Evolutionary conservation across 108 stramenopile species (phyloP).

Genomic region (Fragilaria crotonensis): DNA sequence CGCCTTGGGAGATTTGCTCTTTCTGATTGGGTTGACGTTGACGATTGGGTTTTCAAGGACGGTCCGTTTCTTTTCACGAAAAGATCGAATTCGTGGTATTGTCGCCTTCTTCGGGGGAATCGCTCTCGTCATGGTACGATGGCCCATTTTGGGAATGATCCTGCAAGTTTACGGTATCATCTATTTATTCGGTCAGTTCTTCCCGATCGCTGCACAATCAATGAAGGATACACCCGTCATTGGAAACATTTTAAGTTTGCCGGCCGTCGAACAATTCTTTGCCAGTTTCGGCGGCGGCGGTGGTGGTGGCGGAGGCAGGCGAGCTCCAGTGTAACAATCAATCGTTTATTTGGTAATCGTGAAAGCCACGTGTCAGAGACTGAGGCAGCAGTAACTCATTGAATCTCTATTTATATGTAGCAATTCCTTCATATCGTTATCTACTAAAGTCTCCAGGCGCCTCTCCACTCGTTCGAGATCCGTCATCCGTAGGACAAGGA

Average conservation of each 20-base stretch:
- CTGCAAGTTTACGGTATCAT: constrained; percentile 78
- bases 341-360: too few relatives aligned
- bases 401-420: too few relatives aligned
- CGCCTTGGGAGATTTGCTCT: constrained; percentile 82
- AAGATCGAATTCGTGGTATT: constrained; percentile 78
- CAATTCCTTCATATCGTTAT: too few relatives aligned
- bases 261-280: constrained; percentile 72
- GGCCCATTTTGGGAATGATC: constrained; percentile 84
- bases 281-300: constrained; percentile 51
- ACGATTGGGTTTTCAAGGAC: constrained; percentile 78
- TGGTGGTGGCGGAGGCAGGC: constrained; percentile 8
- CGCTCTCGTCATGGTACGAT: constrained; percentile 68
- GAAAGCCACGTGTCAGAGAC: too few relatives aligned
- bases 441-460: too few relatives aligned
- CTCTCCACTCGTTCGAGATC: too few relatives aligned
- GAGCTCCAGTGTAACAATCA: constrained; percentile 56
- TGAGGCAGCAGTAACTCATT: too few relatives aligned
- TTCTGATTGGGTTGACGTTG: constrained; percentile 75
- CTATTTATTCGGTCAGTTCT: constrained; percentile 89
- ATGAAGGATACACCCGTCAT: constrained; percentile 78
- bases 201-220: constrained; percentile 81
- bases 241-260: constrained; percentile 58
- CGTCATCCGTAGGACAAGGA: too few relatives aligned
- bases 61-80: constrained; percentile 76
- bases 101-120: constrained; percentile 85